Conservation (phyloP, 208 protist species). For the Balamuthia mandrillaris region DNA sequence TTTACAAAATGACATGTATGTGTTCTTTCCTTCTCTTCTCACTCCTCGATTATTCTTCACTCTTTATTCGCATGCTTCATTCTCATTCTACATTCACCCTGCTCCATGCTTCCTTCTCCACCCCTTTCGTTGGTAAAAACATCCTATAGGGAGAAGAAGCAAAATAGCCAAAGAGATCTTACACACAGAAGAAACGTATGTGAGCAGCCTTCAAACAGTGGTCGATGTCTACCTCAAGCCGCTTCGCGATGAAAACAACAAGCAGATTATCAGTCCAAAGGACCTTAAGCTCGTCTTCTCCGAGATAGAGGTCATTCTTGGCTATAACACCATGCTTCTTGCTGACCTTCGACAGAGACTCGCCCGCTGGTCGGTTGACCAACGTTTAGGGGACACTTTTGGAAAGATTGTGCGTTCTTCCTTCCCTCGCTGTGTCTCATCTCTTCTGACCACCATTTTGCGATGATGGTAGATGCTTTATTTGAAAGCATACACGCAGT, state of each 20-base stretch:
- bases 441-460: neutral
- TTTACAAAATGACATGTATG: slow-evolving; percentile 14
- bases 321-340: slow-evolving; percentile 47
- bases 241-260: slow-evolving; percentile 16
- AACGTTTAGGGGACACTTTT: slow-evolving; percentile 59
- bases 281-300: slow-evolving; percentile 55
- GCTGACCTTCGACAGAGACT: slow-evolving; percentile 36
- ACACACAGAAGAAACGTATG: slow-evolving; percentile 44
- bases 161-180: slow-evolving; percentile 57
- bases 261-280: slow-evolving; percentile 35
- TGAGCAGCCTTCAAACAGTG: neutral
- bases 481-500: slow-evolving; percentile 62
- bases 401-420: neutral
- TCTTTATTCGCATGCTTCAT: neutral
- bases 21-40: neutral
- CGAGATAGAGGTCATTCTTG: slow-evolving; percentile 49
- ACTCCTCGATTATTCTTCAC: neutral
- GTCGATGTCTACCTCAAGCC: slow-evolving; percentile 37
- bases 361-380: slow-evolving; percentile 2
- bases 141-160: slow-evolving; percentile 33
- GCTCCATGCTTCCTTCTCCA: neutral
- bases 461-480: slow-evolving; percentile 29
- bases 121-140: neutral
- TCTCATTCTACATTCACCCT: neutral
- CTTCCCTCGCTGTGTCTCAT: neutral